phyloP scores from a whole-genome alignment of 192 early-diverging fungal species.

The Chytriomyces sp. region DNA sequence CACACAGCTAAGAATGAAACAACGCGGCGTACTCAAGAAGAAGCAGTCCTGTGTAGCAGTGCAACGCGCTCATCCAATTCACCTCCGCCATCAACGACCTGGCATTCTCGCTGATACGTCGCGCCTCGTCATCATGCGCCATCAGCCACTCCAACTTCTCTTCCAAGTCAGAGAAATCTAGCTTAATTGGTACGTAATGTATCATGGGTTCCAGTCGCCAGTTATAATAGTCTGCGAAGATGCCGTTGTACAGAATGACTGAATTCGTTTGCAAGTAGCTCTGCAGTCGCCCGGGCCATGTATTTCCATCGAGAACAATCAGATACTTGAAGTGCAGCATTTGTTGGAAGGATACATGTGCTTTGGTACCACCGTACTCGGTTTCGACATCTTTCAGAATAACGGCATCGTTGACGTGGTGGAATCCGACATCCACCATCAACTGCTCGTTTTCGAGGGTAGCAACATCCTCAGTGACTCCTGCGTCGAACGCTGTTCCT shows the following conservation, averaged over 20 bases:
- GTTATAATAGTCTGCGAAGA: conserved; percentile 25
- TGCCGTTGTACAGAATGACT: conserved; percentile 16
- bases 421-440: conserved; percentile 12
- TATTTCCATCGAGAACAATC: conserved; percentile 24
- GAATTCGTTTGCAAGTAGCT: conserved; percentile 16
- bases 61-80: not conserved
- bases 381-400: too few relatives aligned
- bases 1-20: too few relatives aligned
- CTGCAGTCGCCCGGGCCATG: conserved; percentile 6
- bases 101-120: conserved; percentile 18
- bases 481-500: conserved; percentile 9
- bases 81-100: not conserved
- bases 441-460: not conserved
- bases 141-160: conserved; percentile 25
- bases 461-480: not conserved
- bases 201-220: conserved; percentile 23
- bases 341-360: conserved; percentile 12
- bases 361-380: too few relatives aligned
- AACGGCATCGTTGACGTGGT: not conserved
- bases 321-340: conserved; percentile 27
- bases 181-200: conserved; percentile 31
- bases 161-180: conserved; percentile 34
- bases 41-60: conserved; percentile 17
- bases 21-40: conserved; percentile 9
- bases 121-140: conserved; percentile 15